Conservation (phyloP, 441 rosid species). For the Bruguiera hainesii region DNA sequence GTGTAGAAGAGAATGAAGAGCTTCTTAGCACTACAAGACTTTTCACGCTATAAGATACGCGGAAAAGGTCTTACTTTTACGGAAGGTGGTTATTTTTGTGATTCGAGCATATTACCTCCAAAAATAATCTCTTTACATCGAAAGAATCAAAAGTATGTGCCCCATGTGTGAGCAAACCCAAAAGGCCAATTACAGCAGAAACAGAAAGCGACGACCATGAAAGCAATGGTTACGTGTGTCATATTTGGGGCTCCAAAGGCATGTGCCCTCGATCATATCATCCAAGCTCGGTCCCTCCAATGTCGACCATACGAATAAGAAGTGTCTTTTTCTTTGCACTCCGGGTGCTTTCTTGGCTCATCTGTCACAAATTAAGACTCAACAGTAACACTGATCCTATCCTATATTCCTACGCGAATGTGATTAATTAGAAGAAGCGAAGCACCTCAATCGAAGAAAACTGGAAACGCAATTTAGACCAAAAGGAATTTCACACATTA, state of each 20-base stretch:
- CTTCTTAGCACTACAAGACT: too few relatives aligned
- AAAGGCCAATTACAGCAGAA: conserved; percentile 11
- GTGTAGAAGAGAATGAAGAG: neutral
- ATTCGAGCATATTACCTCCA: neutral
- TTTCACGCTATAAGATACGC: too few relatives aligned
- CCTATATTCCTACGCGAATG: neutral
- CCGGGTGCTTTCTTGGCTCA: neutral
- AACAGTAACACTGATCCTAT: neutral
- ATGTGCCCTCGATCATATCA: conserved; percentile 29
- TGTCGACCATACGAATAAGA: conserved; percentile 14
- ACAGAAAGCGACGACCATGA: conserved; percentile 30
- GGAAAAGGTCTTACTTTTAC: too few relatives aligned
- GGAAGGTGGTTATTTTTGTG: too few relatives aligned
- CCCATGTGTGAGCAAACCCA: conserved; percentile 17
- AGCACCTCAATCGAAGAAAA: conserved; percentile 4
- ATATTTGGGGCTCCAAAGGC: conserved; percentile 19
- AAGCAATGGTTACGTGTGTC: conserved; percentile 39
- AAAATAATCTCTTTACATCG: neutral
- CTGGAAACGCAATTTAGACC: neutral
- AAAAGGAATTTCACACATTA: neutral
- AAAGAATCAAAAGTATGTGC: neutral
- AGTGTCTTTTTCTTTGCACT: conserved; percentile 18
- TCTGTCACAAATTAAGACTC: neutral
- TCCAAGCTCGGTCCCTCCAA: conserved; percentile 26
- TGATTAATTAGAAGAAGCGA: neutral